Percentiles rank a stretch among this genome's conserved stretches.
Evolutionary conservation across 768 basidiomycete species (phyloP).

Genomic region (Trametes cinnabarina): DNA sequence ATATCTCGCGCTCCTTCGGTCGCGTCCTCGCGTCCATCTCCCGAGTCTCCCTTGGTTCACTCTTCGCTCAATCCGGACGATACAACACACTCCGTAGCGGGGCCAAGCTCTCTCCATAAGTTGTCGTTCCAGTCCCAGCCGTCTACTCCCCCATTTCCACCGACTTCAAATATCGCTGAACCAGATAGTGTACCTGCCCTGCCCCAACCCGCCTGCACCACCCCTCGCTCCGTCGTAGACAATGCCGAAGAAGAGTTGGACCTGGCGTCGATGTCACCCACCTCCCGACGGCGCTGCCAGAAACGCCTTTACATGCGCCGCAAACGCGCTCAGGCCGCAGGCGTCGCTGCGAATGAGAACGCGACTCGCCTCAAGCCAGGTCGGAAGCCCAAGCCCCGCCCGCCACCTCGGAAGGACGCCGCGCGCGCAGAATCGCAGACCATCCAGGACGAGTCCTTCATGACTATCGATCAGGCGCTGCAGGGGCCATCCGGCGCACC

Average conservation of each 20-base stretch:
- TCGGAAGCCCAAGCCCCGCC: constrained; percentile 25
- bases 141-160: background rate
- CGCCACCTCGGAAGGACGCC: background rate
- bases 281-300: constrained; percentile 50
- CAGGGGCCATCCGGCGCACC: background rate
- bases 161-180: background rate
- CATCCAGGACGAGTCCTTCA: background rate
- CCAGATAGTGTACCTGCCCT: background rate
- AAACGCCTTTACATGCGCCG: constrained; percentile 75
- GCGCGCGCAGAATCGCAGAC: background rate
- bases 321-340: constrained; percentile 54
- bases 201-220: background rate
- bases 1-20: constrained; percentile 22
- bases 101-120: background rate
- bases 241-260: constrained; percentile 4
- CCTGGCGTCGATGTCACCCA: constrained; percentile 39
- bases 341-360: constrained; percentile 31
- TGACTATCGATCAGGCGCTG: background rate
- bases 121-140: background rate
- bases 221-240: background rate
- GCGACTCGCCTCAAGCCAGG: constrained; percentile 42
- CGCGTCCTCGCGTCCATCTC: background rate
- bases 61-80: no score
- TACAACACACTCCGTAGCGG: background rate
- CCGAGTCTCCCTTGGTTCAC: no score